These are phyloP conservation scores for Juglanconis sp. DNA, from an alignment of 2,329 filamentous ascomycete species.

Conservation along the genomic window DNA sequence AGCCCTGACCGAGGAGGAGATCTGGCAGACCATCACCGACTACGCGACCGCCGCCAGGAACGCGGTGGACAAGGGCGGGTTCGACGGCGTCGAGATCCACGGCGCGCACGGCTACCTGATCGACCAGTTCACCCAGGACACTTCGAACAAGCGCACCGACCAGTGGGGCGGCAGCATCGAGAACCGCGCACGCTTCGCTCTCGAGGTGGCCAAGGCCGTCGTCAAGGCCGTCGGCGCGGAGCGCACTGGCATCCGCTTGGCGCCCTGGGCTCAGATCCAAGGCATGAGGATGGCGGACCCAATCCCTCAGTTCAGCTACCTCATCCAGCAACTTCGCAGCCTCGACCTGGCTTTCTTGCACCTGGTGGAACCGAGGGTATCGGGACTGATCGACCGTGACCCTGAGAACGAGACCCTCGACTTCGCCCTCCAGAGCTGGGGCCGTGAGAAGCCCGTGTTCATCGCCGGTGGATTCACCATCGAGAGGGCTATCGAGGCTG, in stretches of 20 bases:
- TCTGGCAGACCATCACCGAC: slow-evolving; percentile 58
- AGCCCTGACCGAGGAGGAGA: slow-evolving; percentile 64
- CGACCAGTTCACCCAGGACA: slow-evolving; percentile 59
- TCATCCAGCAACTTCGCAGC: slow-evolving; percentile 47
- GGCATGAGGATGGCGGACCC: slow-evolving; percentile 59
- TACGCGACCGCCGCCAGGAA: slow-evolving; percentile 55
- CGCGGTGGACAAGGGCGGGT: slow-evolving; percentile 57
- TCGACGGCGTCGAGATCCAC: slow-evolving; percentile 65
- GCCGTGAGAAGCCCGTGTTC: slow-evolving; percentile 29
- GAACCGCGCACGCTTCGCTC: slow-evolving; percentile 48
- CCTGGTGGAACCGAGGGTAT: slow-evolving; percentile 53
- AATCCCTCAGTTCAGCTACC: slow-evolving; percentile 54
- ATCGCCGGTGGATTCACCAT: slow-evolving; percentile 30
- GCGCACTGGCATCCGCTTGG: slow-evolving; percentile 51
- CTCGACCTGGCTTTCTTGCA: slow-evolving; percentile 56
- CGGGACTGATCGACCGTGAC: slow-evolving; percentile 25
- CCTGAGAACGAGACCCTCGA: slow-evolving; percentile 13
- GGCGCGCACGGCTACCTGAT: slow-evolving; percentile 59
- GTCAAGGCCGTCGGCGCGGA: slow-evolving; percentile 45
- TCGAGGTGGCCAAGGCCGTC: slow-evolving; percentile 45
- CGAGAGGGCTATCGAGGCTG: slow-evolving; percentile 22
- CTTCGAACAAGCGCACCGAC: slow-evolving; percentile 50
- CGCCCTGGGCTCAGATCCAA: slow-evolving; percentile 56
- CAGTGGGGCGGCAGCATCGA: slow-evolving; percentile 52
- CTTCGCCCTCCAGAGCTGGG: slow-evolving; percentile 31